Evolutionary conservation across 169 alveolate genomes (phyloP).

Genomic region (Plasmodium blacklocki): DNA sequence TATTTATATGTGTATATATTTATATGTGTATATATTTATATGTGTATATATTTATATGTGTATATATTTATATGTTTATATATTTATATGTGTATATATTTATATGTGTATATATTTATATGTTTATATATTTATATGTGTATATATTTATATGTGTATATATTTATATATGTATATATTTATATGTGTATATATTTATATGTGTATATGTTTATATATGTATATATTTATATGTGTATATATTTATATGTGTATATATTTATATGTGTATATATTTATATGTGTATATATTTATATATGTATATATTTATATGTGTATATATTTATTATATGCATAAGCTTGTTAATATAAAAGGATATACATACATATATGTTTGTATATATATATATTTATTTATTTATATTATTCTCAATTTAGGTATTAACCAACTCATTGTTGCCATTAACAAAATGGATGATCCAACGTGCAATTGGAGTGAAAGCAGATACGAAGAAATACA

Average conservation of each 20-base stretch:
- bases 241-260: not conserved
- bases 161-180: not conserved
- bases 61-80: not conserved
- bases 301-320: not conserved
- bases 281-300: not conserved
- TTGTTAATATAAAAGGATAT: not conserved
- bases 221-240: not conserved
- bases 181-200: not conserved
- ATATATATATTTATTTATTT: not conserved
- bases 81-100: not conserved
- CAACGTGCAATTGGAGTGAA: slow-evolving; percentile 96
- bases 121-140: not conserved
- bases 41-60: not conserved
- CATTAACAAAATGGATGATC: slow-evolving; percentile 99
- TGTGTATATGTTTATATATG: not conserved
- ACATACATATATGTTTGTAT: not conserved
- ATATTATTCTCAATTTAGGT: slow-evolving; percentile 82
- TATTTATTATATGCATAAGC: too few relatives aligned
- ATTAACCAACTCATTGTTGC: slow-evolving; percentile 96
- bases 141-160: not conserved
- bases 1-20: not conserved
- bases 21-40: not conserved
- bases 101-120: not conserved
- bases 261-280: not conserved
- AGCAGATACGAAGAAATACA: slow-evolving; percentile 90